Conservation (phyloP, 345 rosid species). For the Eutrema heterophyllum region DNA sequence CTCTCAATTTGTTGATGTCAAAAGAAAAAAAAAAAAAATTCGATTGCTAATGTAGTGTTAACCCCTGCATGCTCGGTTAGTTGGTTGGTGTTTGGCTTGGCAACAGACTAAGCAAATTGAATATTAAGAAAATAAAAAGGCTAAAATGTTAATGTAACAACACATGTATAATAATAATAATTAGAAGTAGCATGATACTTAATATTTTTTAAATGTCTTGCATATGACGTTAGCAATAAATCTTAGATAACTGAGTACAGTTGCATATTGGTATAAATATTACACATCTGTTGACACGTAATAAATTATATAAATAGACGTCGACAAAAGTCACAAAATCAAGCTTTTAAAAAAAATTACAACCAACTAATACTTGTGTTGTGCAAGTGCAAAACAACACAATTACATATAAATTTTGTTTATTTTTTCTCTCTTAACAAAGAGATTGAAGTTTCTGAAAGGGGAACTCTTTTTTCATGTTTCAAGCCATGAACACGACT, state of each 20-base stretch:
- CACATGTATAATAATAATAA: neutral
- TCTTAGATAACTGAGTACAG: neutral
- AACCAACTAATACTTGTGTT: neutral
- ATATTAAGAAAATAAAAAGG: neutral
- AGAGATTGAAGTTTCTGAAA: conserved; percentile 30
- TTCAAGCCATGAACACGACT: conserved; percentile 6
- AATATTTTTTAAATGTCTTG: neutral
- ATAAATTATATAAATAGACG: neutral
- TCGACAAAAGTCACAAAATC: too few species aligned
- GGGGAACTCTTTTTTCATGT: conserved; percentile 25
- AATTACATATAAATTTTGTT: neutral
- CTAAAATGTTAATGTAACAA: neutral
- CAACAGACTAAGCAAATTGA: neutral
- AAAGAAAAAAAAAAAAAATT: too few species aligned
- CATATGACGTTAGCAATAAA: neutral
- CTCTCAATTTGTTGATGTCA: too few species aligned
- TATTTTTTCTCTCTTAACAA: neutral
- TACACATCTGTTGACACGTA: neutral
- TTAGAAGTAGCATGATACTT: neutral
- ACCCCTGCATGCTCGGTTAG: neutral
- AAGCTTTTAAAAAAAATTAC: neutral
- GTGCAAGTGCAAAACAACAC: neutral
- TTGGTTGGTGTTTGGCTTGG: neutral
- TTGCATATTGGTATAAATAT: neutral
- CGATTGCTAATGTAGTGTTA: too few species aligned